These are phyloP conservation scores for Pisolithus thermaeus DNA, from an alignment of 1,284 basidiomycete genomes.

Conservation along the genomic window DNA sequence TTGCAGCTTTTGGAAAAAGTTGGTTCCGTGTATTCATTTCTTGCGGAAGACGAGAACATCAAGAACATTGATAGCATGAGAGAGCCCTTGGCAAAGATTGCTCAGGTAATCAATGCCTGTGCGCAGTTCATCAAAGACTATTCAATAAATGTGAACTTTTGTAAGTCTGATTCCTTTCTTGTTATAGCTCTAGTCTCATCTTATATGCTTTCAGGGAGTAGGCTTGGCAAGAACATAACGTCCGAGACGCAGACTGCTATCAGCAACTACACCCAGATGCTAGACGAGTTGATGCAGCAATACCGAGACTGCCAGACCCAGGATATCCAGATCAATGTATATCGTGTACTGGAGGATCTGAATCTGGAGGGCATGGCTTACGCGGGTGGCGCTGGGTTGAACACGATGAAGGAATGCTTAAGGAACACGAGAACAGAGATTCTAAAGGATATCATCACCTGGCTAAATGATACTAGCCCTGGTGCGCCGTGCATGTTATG, in stretches of 20 bases:
- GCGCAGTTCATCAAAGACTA: not conserved
- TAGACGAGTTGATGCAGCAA: not conserved
- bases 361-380: not conserved
- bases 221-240: not conserved
- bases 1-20: not conserved
- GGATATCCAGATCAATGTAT: not conserved
- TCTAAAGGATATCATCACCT: not conserved
- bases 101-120: not conserved
- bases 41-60: not conserved
- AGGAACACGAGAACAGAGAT: not conserved
- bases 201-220: not conserved
- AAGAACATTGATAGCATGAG: not conserved
- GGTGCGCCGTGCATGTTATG: slow-evolving; percentile 3
- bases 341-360: not conserved
- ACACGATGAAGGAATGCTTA: slow-evolving; percentile 1
- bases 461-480: not conserved
- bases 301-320: not conserved
- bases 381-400: not conserved
- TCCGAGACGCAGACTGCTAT: not conserved
- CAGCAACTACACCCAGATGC: not conserved
- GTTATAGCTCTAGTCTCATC: not conserved
- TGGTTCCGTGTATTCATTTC: not conserved
- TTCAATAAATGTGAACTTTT: not conserved
- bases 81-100: not conserved
- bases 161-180: not conserved